phyloP scores from a whole-genome alignment of 2,329 filamentous ascomycete species.

The Microdochium paspali region DNA sequence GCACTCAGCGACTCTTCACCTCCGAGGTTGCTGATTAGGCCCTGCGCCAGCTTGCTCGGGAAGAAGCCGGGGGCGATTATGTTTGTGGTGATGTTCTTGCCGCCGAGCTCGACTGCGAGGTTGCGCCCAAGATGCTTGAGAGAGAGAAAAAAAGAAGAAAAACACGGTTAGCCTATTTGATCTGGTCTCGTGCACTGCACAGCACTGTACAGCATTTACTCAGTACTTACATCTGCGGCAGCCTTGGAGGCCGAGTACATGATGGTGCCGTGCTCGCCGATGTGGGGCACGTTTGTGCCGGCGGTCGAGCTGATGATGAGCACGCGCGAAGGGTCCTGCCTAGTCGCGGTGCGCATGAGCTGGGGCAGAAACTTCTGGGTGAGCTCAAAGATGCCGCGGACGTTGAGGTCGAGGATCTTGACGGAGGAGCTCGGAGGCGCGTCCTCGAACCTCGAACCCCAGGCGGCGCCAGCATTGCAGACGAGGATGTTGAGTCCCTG shows the following conservation, averaged over 20 bases:
- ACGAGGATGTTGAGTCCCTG: conserved; percentile 56
- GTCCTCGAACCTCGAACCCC: conserved; percentile 58
- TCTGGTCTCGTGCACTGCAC: too few species aligned
- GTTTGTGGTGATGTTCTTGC: conserved; percentile 55
- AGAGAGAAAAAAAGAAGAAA: too few species aligned
- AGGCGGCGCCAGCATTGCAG: conserved; percentile 63
- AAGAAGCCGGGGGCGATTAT: conserved; percentile 61
- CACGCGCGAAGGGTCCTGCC: conserved; percentile 48
- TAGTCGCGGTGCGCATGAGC: conserved; percentile 35
- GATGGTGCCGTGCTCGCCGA: conserved; percentile 52
- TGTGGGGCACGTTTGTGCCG: conserved; percentile 49
- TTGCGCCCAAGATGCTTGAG: conserved; percentile 42
- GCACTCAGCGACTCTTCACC: conserved; percentile 41
- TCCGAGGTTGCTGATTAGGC: conserved; percentile 51
- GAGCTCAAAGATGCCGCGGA: conserved; percentile 61
- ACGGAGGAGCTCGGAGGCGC: conserved; percentile 50
- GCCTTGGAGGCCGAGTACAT: conserved; percentile 62
- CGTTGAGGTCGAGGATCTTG: conserved; percentile 62
- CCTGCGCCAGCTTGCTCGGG: conserved; percentile 58
- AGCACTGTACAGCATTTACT: too few species aligned
- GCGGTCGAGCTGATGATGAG: conserved; percentile 60
- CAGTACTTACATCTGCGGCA: conserved; percentile 33
- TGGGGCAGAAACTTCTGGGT: conserved; percentile 35
- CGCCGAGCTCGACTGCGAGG: conserved; percentile 44
- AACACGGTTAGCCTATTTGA: conserved; percentile 1